Evolutionary conservation across 2,329 filamentous ascomycete species (phyloP).

Genomic region (Onygenales sp.): DNA sequence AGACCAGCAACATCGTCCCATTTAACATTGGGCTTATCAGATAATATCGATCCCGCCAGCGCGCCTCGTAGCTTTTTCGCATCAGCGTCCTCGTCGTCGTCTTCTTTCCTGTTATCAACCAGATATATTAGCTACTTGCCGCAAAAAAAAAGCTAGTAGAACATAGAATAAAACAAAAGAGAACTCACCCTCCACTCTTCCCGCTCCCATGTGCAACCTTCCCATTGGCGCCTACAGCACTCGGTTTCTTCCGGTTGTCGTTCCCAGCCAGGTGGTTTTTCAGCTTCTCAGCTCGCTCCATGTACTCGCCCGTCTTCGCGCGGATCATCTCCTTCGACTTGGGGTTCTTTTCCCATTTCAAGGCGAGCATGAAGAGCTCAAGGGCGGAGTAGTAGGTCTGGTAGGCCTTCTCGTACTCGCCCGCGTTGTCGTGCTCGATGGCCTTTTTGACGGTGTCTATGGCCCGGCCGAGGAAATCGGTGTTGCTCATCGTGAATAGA

Average conservation of each 20-base stretch:
- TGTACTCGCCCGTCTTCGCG: constrained; percentile 89
- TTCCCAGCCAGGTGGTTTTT: constrained; percentile 74
- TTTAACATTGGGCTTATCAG: constrained; percentile 90
- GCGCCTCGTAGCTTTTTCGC: constrained; percentile 91
- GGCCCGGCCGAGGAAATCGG: constrained; percentile 91
- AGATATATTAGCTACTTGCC: constrained; percentile 4
- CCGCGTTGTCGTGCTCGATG: constrained; percentile 89
- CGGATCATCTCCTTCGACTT: constrained; percentile 97
- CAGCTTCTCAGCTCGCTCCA: constrained; percentile 96
- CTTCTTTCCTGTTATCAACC: constrained; percentile 33
- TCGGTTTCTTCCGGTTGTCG: constrained; percentile 43
- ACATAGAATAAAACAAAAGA: constrained; percentile 4
- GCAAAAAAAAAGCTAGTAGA: neutral
- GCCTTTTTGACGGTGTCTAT: constrained; percentile 97
- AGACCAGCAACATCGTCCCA: constrained; percentile 98
- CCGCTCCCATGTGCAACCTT: constrained; percentile 41
- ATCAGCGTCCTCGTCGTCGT: constrained; percentile 74
- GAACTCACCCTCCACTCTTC: constrained; percentile 44
- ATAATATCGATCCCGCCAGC: constrained; percentile 81
- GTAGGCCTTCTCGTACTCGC: constrained; percentile 95
- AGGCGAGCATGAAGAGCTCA: constrained; percentile 95
- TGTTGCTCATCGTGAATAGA: constrained; percentile 67
- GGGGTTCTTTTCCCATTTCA: constrained; percentile 99
- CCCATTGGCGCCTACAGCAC: constrained; percentile 43
- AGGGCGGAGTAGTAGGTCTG: constrained; percentile 91